A percentile compares a stretch with the other conserved stretches of the same genome.
These are phyloP conservation scores for Plectosphaerella plurivora DNA, from an alignment of 2,329 filamentous ascomycete genomes.

Conservation along the genomic window DNA sequence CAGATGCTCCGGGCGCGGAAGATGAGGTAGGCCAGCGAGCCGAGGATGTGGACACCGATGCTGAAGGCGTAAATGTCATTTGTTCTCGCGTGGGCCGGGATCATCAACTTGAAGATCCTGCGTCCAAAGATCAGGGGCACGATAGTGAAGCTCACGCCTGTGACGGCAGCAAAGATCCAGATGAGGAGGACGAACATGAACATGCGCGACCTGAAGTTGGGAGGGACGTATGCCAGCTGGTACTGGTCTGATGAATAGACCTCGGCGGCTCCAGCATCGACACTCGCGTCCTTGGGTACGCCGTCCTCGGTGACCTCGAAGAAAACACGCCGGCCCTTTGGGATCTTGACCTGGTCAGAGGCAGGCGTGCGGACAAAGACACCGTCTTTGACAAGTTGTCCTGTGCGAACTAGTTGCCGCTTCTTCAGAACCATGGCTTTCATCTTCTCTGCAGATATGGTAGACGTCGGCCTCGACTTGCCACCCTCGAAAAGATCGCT, in stretches of 20 bases:
- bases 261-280: conserved; percentile 49
- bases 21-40: conserved; percentile 58
- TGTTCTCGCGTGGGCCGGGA: conserved; percentile 68
- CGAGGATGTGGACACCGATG: conserved; percentile 78
- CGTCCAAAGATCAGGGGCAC: conserved; percentile 83
- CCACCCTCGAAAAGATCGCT: conserved; percentile 46
- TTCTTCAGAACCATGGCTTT: conserved; percentile 32
- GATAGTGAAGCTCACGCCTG: conserved; percentile 81
- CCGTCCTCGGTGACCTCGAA: conserved; percentile 68
- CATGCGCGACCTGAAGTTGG: conserved; percentile 75
- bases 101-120: conserved; percentile 65
- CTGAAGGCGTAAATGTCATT: conserved; percentile 98
- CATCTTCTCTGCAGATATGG: conserved; percentile 31
- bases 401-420: conserved; percentile 37
- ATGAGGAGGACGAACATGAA: conserved; percentile 83
- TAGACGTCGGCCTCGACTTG: conserved; percentile 34
- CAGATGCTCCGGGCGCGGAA: conserved; percentile 44
- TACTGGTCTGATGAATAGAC: conserved; percentile 58
- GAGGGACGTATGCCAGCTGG: conserved; percentile 75
- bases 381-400: conserved; percentile 64
- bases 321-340: conserved; percentile 79
- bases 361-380: conserved; percentile 88
- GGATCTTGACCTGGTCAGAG: conserved; percentile 91
- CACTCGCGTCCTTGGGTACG: conserved; percentile 55
- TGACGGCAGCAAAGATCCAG: conserved; percentile 88